phyloP scores from a whole-genome alignment of 306 rosid genomes.

The Cyclanthera cordifolia region DNA sequence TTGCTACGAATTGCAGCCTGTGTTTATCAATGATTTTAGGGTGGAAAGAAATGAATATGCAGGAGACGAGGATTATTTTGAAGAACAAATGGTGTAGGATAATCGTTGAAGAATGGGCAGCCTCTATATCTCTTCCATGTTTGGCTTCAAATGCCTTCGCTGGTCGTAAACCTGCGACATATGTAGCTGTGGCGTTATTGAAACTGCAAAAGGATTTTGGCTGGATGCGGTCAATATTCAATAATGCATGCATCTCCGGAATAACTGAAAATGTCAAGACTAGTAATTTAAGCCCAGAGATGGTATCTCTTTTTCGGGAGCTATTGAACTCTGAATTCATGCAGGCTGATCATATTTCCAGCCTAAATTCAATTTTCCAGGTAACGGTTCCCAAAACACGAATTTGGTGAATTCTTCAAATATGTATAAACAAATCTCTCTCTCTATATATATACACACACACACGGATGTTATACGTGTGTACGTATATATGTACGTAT shows the following conservation, averaged over 20 bases:
- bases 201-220: conserved; percentile 41
- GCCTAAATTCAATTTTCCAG: conserved; percentile 51
- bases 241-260: conserved; percentile 57
- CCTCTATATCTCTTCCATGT: conserved; percentile 55
- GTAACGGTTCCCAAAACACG: conserved; percentile 21
- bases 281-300: conserved; percentile 43
- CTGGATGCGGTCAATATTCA: conserved; percentile 62
- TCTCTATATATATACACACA: too few species aligned
- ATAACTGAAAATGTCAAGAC: conserved; percentile 44
- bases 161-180: conserved; percentile 44
- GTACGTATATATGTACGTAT: too few species aligned
- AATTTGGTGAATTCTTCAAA: not conserved
- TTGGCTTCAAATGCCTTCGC: conserved; percentile 43
- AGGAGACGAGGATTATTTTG: conserved; percentile 23
- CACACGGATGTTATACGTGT: too few species aligned
- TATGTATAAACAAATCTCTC: too few species aligned
- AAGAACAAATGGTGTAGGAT: conserved; percentile 59
- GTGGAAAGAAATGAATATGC: conserved; percentile 39
- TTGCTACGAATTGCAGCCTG: conserved; percentile 62
- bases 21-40: conserved; percentile 53
- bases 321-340: conserved; percentile 40
- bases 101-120: conserved; percentile 68
- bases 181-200: conserved; percentile 45
- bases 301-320: conserved; percentile 48
- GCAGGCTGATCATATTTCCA: conserved; percentile 43